Evolutionary conservation across 2,329 filamentous ascomycete genomes (phyloP).

Genomic region (Colletotrichum sp.): DNA sequence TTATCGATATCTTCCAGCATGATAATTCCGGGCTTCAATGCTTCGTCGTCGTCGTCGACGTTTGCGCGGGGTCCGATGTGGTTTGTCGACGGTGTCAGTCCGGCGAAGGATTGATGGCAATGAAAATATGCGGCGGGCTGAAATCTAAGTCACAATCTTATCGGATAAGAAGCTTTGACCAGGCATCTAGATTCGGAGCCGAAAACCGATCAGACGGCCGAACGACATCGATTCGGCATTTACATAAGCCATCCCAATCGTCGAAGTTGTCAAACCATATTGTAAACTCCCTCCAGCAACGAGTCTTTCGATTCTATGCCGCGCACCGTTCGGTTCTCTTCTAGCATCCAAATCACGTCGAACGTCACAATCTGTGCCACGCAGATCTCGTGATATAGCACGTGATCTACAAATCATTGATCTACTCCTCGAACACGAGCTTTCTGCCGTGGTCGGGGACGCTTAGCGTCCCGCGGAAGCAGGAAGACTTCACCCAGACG

Average conservation of each 20-base stretch:
- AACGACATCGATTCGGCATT: neutral
- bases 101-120: neutral
- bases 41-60: neutral
- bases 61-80: neutral
- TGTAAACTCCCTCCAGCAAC: neutral
- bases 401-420: neutral
- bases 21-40: neutral
- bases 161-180: conserved; percentile 16
- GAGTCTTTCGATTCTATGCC: neutral
- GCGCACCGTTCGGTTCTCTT: neutral
- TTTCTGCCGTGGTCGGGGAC: neutral
- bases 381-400: neutral
- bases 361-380: neutral
- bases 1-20: neutral
- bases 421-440: neutral
- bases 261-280: neutral
- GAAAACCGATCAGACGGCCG: neutral
- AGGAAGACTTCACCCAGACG: neutral
- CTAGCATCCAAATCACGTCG: neutral
- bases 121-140: neutral
- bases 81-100: neutral
- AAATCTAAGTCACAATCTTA: conserved; percentile 1
- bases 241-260: neutral
- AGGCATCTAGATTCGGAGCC: neutral
- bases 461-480: conserved; percentile 16